phyloP scores from a whole-genome alignment of 768 basidiomycete genomes.

The Sistotremastrum niveocremeum region DNA sequence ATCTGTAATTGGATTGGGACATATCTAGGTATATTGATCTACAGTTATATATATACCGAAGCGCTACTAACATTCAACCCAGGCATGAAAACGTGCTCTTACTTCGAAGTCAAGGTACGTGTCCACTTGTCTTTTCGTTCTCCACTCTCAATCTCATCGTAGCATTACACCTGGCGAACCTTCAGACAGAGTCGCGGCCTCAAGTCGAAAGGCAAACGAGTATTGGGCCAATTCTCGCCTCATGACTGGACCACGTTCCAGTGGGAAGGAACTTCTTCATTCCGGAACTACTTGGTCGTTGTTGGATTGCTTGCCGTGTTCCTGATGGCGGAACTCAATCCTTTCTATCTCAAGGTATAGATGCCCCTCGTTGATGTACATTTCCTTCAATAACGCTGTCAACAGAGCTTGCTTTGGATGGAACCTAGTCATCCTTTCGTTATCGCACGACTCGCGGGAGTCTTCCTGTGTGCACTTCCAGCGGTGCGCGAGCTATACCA shows the following conservation, averaged over 20 bases:
- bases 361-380: background rate
- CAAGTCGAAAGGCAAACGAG: constrained; percentile 65
- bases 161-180: constrained; percentile 83
- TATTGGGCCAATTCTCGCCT: constrained; percentile 74
- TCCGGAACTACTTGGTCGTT: constrained; percentile 61
- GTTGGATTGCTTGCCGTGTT: constrained; percentile 66
- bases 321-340: constrained; percentile 73
- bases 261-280: constrained; percentile 71
- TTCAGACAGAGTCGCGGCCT: constrained; percentile 65
- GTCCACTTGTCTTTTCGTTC: background rate
- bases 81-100: constrained; percentile 84
- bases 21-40: constrained; percentile 44
- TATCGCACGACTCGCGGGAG: constrained; percentile 52
- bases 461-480: constrained; percentile 79
- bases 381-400: constrained; percentile 3
- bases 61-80: constrained; percentile 9
- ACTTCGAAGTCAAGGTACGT: constrained; percentile 72
- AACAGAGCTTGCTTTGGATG: constrained; percentile 65
- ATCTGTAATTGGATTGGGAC: constrained; percentile 84
- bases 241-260: constrained; percentile 82
- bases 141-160: constrained; percentile 5
- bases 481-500: constrained; percentile 76
- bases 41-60: background rate
- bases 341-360: constrained; percentile 73
- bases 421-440: constrained; percentile 83